phyloP scores from a whole-genome alignment of 2,329 filamentous ascomycete genomes.

The Aspergillus sp. region DNA sequence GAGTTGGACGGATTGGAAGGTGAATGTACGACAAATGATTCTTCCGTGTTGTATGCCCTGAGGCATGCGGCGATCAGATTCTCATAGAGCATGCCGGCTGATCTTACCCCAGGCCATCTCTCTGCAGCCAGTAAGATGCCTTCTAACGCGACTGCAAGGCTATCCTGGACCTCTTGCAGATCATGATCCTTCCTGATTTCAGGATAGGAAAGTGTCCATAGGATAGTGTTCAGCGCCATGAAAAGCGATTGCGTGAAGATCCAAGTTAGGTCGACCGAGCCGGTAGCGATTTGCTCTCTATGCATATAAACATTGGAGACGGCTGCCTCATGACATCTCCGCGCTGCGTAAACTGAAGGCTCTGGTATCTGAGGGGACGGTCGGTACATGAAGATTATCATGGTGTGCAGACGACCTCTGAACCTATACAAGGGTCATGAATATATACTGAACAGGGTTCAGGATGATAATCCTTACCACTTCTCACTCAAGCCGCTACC shows the following conservation, averaged over 20 bases:
- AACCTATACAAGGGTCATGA: constrained; percentile 51
- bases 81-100: constrained; percentile 83
- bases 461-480: constrained; percentile 63
- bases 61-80: constrained; percentile 84
- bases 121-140: constrained; percentile 80
- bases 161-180: constrained; percentile 74
- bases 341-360: constrained; percentile 77
- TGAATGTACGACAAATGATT: constrained; percentile 56
- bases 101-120: constrained; percentile 87
- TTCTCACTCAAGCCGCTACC: constrained; percentile 74
- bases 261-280: constrained; percentile 87
- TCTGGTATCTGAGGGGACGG: constrained; percentile 91
- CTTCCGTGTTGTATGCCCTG: constrained; percentile 76
- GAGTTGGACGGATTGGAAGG: constrained; percentile 50
- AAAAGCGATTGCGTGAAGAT: constrained; percentile 88
- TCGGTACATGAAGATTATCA: constrained; percentile 84
- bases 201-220: constrained; percentile 89
- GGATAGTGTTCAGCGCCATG: constrained; percentile 86
- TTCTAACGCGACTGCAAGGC: constrained; percentile 75
- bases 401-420: constrained; percentile 75
- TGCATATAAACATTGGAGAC: constrained; percentile 81
- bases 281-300: constrained; percentile 75
- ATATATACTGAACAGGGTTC: background rate
- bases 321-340: constrained; percentile 81
- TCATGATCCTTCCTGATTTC: constrained; percentile 76